Evolutionary conservation across 164 flowering plant genomes (phyloP), one percentile per base, ranked within the genome.

Genomic region (Saururus chinensis): DNA sequence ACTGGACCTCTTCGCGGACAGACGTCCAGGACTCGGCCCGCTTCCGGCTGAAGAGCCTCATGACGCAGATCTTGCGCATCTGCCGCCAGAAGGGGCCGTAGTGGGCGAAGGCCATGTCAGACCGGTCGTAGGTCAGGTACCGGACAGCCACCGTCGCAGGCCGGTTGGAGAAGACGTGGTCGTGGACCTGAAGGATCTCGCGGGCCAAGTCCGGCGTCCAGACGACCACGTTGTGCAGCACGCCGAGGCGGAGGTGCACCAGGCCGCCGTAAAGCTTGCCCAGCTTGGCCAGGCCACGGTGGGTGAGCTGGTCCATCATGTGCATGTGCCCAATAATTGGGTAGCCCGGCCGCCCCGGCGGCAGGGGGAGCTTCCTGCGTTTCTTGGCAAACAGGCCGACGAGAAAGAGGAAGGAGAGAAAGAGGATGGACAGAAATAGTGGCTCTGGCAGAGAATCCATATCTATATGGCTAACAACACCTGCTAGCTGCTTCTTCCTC

Each of bases 11-110:
- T 48, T 81, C 93, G 0, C 96, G 74, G 1, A 87, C 92, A 0
- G 92, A 84, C 48, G 70, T 77, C 92, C 91, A 89, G 0, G 95
- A 87, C 79, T 89, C 93, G 19, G 86, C 85, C 53, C 92, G 72
- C 56, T 80, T 89, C 0, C 89, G 81, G 76, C 89, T 84, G 72
- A 87, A 89, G 3, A 92, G 77, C 71, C 79, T 81, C 83, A 82
- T 86, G 62, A 87, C 95, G 57, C 90, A 92, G 14, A 92, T 59
- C 74, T 92, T 92, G 0, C 98, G 73, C 89, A 87, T 87, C 79
- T 92, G 92, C 17, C 95, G 79, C 96, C 95, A 92, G 64, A 84
- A 86, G 4, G 96, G 96, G 13, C 98, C 98, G 71, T 92, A 92
- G 71, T 82, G 70, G 2, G 96, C 89, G 58, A 87, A 89, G 0